A percentile compares a stretch with the other conserved stretches of the same genome.
Evolutionary conservation across 208 protist species (phyloP).

Genomic region (Acanthamoeba triangularis): DNA sequence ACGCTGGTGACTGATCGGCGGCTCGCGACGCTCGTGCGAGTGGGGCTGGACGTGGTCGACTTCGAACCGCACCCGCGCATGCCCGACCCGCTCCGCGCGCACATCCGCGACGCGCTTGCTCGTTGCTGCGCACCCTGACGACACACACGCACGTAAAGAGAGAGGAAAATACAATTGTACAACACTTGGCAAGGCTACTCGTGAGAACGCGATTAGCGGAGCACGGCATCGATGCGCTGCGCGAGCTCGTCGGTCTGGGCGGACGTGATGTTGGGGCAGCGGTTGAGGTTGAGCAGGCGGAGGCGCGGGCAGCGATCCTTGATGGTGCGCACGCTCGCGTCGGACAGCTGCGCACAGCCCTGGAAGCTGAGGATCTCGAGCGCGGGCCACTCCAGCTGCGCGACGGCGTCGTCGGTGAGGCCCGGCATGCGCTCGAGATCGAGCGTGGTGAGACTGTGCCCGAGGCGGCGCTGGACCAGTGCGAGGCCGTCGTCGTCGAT

Average conservation of each 20-base stretch:
- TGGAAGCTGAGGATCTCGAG: constrained; percentile 46
- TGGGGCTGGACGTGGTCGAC: not conserved
- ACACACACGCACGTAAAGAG: not conserved
- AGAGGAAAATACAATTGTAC: too few relatives aligned
- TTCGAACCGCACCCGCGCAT: constrained; percentile 25
- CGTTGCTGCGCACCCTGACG: not conserved
- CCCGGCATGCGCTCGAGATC: constrained; percentile 13
- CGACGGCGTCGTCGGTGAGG: not conserved
- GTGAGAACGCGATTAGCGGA: not conserved
- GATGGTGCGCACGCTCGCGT: not conserved
- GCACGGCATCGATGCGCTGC: not conserved
- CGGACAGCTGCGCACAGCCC: not conserved
- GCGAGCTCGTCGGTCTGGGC: not conserved
- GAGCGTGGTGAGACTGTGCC: constrained; percentile 11
- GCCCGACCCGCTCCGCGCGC: not conserved
- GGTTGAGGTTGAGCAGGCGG: constrained; percentile 15
- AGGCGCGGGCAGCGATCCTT: constrained; percentile 36
- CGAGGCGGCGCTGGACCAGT: not conserved
- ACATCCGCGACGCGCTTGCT: not conserved
- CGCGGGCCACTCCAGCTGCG: not conserved
- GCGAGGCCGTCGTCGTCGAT: constrained; percentile 59
- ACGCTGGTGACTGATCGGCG: constrained; percentile 38
- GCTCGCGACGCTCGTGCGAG: not conserved
- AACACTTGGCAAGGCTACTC: too few relatives aligned
- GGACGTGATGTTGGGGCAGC: not conserved